phyloP scores from a whole-genome alignment of 2,329 filamentous ascomycete species.

The Cytospora leucostoma region DNA sequence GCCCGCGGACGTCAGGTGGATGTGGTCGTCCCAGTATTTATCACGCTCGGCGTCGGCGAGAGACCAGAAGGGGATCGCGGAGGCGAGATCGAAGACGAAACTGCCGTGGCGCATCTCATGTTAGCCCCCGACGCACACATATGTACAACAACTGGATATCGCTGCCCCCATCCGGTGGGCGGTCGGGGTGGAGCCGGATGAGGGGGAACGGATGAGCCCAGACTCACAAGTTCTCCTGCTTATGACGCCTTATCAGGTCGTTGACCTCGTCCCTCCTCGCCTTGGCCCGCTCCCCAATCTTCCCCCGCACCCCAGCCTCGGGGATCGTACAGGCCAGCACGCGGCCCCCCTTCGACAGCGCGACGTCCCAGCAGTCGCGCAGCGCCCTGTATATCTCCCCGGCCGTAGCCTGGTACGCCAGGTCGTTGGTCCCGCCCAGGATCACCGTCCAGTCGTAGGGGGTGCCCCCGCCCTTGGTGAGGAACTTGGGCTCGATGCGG shows the following conservation, averaged over 20 bases:
- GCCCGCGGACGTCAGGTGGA: slow-evolving; percentile 60
- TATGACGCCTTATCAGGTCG: slow-evolving; percentile 47
- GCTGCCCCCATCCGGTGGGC: too few relatives aligned
- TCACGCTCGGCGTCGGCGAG: slow-evolving; percentile 49
- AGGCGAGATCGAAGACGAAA: slow-evolving; percentile 57
- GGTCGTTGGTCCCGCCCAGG: slow-evolving; percentile 64
- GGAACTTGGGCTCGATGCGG: slow-evolving; percentile 36
- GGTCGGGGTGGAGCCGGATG: too few relatives aligned
- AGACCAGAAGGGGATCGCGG: slow-evolving; percentile 54
- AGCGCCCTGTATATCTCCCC: slow-evolving; percentile 48
- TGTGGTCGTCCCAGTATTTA: slow-evolving; percentile 60
- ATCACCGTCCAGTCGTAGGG: slow-evolving; percentile 58
- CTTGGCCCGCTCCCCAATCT: slow-evolving; percentile 32
- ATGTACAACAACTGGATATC: background rate
- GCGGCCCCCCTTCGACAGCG: slow-evolving; percentile 49
- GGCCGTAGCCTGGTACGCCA: slow-evolving; percentile 42
- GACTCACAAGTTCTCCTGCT: slow-evolving; percentile 53
- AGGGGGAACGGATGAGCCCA: too few relatives aligned
- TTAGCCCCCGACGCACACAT: background rate
- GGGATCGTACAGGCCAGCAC: slow-evolving; percentile 62
- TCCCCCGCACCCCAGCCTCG: slow-evolving; percentile 42
- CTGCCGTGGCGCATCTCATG: slow-evolving; percentile 38
- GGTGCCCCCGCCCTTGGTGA: slow-evolving; percentile 25
- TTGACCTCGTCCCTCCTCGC: slow-evolving; percentile 50
- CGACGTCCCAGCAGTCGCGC: slow-evolving; percentile 48